These are phyloP conservation scores for Cupressus sempervirens DNA, from an alignment of 75 land plant species.

Conservation along the genomic window DNA sequence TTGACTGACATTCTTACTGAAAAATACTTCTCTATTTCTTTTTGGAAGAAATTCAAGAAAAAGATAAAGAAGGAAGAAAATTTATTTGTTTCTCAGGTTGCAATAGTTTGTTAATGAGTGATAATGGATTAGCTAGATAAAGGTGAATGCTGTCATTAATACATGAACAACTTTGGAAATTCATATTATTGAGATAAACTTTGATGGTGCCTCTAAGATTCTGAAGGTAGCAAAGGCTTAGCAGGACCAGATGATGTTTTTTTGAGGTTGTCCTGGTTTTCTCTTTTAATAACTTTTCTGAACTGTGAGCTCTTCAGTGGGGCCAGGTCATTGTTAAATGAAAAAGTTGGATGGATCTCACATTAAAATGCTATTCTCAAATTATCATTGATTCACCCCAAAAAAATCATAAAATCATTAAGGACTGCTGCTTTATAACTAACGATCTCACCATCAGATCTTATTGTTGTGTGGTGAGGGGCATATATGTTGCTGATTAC, in stretches of 20 bases:
- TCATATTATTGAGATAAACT: background rate
- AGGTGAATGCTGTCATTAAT: background rate
- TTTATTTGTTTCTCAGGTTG: background rate
- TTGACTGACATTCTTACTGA: background rate
- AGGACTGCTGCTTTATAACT: too few species aligned
- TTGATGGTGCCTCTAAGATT: background rate
- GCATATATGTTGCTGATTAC: too few species aligned
- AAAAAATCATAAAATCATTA: too few species aligned
- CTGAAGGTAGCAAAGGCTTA: background rate
- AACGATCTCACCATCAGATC: too few species aligned
- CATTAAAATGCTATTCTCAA: background rate
- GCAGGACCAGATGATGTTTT: background rate
- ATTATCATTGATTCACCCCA: too few species aligned
- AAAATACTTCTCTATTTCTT: background rate
- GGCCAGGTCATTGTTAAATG: background rate
- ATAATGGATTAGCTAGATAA: background rate
- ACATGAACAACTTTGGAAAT: background rate
- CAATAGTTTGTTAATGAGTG: background rate
- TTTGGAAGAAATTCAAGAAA: background rate
- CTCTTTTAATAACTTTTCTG: background rate
- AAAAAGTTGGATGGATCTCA: background rate
- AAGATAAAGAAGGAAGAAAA: background rate
- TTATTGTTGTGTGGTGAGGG: too few species aligned
- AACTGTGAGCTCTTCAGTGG: background rate
- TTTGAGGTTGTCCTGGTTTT: background rate